Conservation (phyloP, 768 basidiomycete species). For the Xerocomellus dryophilus region DNA sequence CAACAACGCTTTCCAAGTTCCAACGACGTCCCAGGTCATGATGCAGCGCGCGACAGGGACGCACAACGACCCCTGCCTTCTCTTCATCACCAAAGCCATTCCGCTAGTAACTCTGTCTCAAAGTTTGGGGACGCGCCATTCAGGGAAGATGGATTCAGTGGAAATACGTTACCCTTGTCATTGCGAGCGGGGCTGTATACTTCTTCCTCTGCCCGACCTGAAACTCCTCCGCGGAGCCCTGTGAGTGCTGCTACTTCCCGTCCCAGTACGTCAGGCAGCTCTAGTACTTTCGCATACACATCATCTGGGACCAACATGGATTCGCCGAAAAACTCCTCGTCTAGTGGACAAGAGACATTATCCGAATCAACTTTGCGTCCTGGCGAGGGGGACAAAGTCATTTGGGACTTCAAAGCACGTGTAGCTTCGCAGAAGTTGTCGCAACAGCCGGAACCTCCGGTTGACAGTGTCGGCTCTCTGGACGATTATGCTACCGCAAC, state of each 20-base stretch:
- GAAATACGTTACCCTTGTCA: constrained; percentile 23
- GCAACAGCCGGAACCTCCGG: constrained; percentile 15
- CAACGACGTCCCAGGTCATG: constrained; percentile 16
- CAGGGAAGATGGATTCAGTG: constrained; percentile 29
- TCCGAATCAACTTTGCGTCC: constrained; percentile 35
- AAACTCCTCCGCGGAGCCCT: constrained; percentile 64
- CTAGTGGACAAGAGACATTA: constrained; percentile 32
- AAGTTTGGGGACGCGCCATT: constrained; percentile 33
- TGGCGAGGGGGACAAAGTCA: constrained; percentile 30
- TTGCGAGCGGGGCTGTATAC: constrained; percentile 30
- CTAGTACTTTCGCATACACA: constrained; percentile 23
- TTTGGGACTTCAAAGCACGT: constrained; percentile 29
- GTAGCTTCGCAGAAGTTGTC: constrained; percentile 15
- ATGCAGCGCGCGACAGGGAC: constrained; percentile 29
- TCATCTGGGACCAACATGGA: constrained; percentile 29
- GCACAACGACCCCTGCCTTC: constrained; percentile 26
- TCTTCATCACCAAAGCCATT: constrained; percentile 28
- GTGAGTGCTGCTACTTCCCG: constrained; percentile 50
- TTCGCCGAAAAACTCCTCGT: constrained; percentile 25
- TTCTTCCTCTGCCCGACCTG: constrained; percentile 28
- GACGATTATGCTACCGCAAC: constrained; percentile 33
- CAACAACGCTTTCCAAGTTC: constrained; percentile 29
- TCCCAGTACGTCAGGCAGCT: constrained; percentile 35
- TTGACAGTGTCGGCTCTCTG: constrained; percentile 22
- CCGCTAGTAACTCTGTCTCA: constrained; percentile 25